These are phyloP conservation scores for Populus pruinosa DNA, from an alignment of 345 rosid genomes.

Conservation along the genomic window DNA sequence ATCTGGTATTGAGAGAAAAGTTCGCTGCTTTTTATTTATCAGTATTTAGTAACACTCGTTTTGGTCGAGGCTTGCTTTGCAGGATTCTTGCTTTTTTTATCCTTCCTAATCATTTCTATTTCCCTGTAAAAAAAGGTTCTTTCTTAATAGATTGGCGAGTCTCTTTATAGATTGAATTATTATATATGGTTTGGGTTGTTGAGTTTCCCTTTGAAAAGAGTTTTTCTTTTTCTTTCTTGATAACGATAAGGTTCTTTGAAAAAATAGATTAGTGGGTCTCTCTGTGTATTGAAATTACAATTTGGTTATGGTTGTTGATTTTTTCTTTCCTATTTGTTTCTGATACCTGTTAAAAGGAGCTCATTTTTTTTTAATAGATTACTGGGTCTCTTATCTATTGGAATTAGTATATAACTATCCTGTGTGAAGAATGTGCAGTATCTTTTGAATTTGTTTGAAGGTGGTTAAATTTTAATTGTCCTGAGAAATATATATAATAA, in stretches of 20 bases:
- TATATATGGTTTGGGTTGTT: not conserved
- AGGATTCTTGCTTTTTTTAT: not conserved
- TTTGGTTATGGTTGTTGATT: not conserved
- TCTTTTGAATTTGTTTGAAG: not conserved
- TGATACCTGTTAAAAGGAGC: not conserved
- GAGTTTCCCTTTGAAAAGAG: not conserved
- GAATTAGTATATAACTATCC: not conserved
- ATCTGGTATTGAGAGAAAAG: constrained; percentile 3
- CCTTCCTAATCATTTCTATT: not conserved
- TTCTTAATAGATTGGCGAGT: not conserved
- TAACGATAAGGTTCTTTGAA: too few species aligned
- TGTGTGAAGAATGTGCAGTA: not conserved
- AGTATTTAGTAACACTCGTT: not conserved
- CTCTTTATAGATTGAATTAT: too few species aligned
- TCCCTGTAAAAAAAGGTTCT: not conserved
- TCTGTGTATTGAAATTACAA: too few species aligned
- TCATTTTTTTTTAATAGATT: not conserved
- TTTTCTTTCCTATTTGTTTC: not conserved
- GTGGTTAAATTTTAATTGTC: not conserved
- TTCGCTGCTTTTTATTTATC: not conserved
- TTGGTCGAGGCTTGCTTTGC: not conserved
- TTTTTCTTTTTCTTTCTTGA: not conserved
- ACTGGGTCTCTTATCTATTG: not conserved
- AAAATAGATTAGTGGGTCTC: too few species aligned
- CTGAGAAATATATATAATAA: not conserved